Evolutionary conservation across 768 basidiomycete species (phyloP).

Genomic region (Coprinellus aureogranulatus): DNA sequence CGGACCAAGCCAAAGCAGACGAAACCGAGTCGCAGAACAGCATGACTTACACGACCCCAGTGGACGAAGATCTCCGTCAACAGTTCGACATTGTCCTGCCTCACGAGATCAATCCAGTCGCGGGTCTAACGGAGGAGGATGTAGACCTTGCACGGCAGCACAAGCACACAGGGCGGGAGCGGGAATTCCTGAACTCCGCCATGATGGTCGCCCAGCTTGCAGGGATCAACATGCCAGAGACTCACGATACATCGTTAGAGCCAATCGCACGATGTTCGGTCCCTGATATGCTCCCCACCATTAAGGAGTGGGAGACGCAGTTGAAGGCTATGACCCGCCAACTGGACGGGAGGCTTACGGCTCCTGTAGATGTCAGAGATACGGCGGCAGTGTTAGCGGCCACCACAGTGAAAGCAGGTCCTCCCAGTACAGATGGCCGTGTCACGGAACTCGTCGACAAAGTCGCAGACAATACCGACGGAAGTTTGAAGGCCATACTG

Average conservation of each 20-base stretch:
- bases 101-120: neutral
- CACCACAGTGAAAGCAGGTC: too few species aligned
- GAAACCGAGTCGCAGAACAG: conserved; percentile 11
- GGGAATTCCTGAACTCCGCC: neutral
- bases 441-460: neutral
- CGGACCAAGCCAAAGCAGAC: neutral
- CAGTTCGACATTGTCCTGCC: neutral
- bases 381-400: too few species aligned
- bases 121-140: neutral
- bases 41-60: neutral
- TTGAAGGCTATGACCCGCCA: neutral
- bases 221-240: neutral
- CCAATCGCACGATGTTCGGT: too few species aligned
- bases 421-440: too few species aligned
- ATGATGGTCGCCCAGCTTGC: neutral
- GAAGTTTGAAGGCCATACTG: too few species aligned
- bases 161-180: neutral
- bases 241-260: too few species aligned
- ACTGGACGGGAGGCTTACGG: neutral
- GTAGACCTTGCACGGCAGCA: neutral
- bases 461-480: too few species aligned
- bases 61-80: neutral
- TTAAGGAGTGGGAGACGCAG: neutral
- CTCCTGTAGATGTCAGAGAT: too few species aligned
- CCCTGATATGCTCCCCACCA: neutral